Base-by-base conservation (phyloP, 2,329 filamentous ascomycete species). In the Colletotrichum tabaci region DNA sequence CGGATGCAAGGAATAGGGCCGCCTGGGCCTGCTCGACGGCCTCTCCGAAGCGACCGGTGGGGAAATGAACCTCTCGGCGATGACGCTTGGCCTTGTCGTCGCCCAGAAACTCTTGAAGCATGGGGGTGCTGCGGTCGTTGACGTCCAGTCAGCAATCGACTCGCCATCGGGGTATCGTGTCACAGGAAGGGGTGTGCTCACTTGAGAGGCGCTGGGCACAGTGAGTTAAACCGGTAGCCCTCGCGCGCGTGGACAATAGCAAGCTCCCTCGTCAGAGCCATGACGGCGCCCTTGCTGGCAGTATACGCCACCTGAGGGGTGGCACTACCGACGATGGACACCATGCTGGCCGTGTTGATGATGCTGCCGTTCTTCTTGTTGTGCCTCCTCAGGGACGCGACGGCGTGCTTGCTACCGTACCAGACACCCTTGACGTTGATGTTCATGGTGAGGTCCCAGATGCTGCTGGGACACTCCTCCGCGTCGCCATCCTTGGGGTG, bases 401-500 rank as follows among this genome's bases (percentile, higher is more conserved):
- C 91, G 8, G 95, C 94, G 82, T 98, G 94, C 88, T 98, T 98
- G 88, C 91, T 92, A 72, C 95, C 95, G 81, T 90, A 98, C 95
- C 95, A 98, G 21, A 98, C 95, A 55, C 95, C 95, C 89, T 98
- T 98, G 82, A 98, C 95, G 83, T 98, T 98, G 87, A 98, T 97
- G 81, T 90, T 91, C 73, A 97, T 94, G 5, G 95, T 98, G 75
- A 97, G 85, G 78, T 98, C 94, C 95, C 95, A 98, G 85, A 98
- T 95, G 77, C 90, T 91, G 85, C 98, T 94, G 61, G 94, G 91
- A 1, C 95, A 98, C 80, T 92, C 89, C 80, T 97, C 86, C 58
- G 95, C 94, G 81, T 94, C 92, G 79, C 89, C 91, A 81, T 95
- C 93, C 68, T 92, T 87, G 60, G 90, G 91, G 84, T 98, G 95